Conservation (phyloP, 805 yeast species). For the Kuraishia floccosa region DNA sequence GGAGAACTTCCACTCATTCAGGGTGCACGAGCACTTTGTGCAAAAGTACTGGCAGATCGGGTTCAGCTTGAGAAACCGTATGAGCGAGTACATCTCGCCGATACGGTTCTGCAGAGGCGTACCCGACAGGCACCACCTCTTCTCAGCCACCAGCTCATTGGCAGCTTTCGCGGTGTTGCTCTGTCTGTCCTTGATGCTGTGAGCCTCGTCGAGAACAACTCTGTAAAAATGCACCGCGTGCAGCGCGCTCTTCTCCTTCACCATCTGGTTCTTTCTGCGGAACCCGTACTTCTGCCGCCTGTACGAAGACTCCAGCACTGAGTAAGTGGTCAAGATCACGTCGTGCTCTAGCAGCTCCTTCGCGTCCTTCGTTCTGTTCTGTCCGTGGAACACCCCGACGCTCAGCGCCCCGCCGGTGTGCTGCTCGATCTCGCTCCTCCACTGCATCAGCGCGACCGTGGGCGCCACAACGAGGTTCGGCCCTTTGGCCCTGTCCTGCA, state of each 20-base stretch:
- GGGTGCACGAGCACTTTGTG: constrained; percentile 81
- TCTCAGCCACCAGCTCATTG: constrained; percentile 54
- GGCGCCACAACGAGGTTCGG: constrained; percentile 94
- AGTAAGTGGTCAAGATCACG: constrained; percentile 84
- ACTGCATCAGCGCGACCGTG: constrained; percentile 96
- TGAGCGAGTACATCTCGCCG: constrained; percentile 91
- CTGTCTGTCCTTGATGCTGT: constrained; percentile 90
- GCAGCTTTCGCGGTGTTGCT: constrained; percentile 93
- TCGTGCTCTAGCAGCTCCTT: constrained; percentile 54
- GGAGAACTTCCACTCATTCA: constrained; percentile 75
- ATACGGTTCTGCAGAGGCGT: constrained; percentile 95
- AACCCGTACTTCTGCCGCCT: constrained; percentile 81
- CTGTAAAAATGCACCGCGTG: constrained; percentile 73
- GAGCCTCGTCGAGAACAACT: constrained; percentile 93
- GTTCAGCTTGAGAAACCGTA: constrained; percentile 69
- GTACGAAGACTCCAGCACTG: constrained; percentile 80
- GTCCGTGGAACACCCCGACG: constrained; percentile 77
- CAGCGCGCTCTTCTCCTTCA: constrained; percentile 65
- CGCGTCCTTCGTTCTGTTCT: constrained; percentile 50
- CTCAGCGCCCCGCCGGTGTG: constrained; percentile 67
- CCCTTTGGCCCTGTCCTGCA: constrained; percentile 50
- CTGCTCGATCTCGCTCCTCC: constrained; percentile 86
- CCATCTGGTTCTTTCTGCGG: constrained; percentile 54
- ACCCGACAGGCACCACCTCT: constrained; percentile 89
- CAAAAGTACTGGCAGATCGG: constrained; percentile 90